Conservation (phyloP, 2,329 filamentous ascomycete genomes). For the Colletotrichum sp. region DNA sequence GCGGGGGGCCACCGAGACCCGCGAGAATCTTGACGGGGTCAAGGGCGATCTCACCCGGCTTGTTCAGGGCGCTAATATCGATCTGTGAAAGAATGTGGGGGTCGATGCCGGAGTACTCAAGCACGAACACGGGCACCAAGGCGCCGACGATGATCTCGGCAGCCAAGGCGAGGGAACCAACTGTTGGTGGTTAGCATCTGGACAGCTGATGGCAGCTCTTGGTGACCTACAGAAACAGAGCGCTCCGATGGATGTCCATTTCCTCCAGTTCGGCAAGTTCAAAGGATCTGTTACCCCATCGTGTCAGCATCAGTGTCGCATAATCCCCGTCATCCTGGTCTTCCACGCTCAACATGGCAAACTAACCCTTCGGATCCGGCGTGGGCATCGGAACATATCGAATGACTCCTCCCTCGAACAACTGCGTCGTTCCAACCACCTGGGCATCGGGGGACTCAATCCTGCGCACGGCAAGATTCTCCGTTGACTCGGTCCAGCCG, state of each 20-base stretch:
- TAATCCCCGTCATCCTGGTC: not conserved
- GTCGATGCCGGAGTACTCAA: constrained; percentile 37
- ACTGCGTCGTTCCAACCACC: constrained; percentile 28
- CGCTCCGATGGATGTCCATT: constrained; percentile 31
- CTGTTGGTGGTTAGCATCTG: not conserved
- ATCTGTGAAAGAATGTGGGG: constrained; percentile 29
- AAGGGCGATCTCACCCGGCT: constrained; percentile 21
- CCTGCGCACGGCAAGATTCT: constrained; percentile 22
- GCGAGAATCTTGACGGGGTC: constrained; percentile 34
- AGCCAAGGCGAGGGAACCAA: constrained; percentile 20
- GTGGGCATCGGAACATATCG: constrained; percentile 31
- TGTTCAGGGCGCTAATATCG: constrained; percentile 23
- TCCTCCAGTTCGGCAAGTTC: constrained; percentile 34
- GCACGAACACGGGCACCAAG: constrained; percentile 36
- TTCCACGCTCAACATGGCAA: not conserved
- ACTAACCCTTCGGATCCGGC: constrained; percentile 33
- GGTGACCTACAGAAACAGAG: constrained; percentile 33
- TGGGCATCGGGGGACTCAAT: constrained; percentile 24
- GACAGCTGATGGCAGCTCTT: too few species aligned
- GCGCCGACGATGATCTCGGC: constrained; percentile 30
- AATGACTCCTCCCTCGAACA: constrained; percentile 24
- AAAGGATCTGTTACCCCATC: constrained; percentile 28
- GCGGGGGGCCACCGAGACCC: constrained; percentile 28
- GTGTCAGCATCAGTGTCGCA: not conserved
- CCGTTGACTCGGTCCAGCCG: constrained; percentile 24